A percentile compares a stretch with the other conserved stretches of the same genome.
phyloP scores from a whole-genome alignment of 1,284 basidiomycete species.

The Cerioporus squamosus region DNA sequence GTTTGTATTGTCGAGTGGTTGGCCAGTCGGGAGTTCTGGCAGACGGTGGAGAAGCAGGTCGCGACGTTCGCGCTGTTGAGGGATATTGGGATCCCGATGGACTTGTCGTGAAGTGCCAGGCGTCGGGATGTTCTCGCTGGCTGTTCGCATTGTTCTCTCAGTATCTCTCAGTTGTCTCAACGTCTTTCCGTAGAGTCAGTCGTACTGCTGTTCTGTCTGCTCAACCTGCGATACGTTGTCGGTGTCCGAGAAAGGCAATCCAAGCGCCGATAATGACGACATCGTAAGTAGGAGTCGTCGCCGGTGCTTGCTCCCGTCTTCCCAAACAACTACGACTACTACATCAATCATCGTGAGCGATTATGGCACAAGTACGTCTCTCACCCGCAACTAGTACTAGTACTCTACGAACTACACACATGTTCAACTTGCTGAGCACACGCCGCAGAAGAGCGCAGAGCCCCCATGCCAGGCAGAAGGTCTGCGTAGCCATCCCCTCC shows the following conservation, averaged over 20 bases:
- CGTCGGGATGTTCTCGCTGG: too few species aligned
- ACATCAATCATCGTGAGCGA: neutral
- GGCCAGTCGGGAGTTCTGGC: conserved; percentile 8
- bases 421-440: too few species aligned
- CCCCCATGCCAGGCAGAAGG: conserved; percentile 19
- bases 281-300: too few species aligned
- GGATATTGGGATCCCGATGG: conserved; percentile 10
- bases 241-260: neutral
- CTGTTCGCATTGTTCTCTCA: too few species aligned
- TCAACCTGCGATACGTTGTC: too few species aligned
- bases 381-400: neutral
- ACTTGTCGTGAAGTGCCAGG: neutral
- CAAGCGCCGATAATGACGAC: conserved; percentile 11
- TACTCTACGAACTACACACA: too few species aligned
- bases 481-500: neutral
- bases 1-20: neutral
- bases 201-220: too few species aligned
- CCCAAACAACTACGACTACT: too few species aligned
- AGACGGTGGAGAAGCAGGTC: conserved; percentile 13
- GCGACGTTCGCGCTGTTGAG: conserved; percentile 8
- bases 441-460: neutral
- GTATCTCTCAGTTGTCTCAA: too few species aligned
- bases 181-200: too few species aligned
- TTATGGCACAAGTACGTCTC: neutral
- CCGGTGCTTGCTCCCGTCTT: too few species aligned